Base-by-base conservation (phyloP, 305 asterid species). In the Solanum hybrid region DNA sequence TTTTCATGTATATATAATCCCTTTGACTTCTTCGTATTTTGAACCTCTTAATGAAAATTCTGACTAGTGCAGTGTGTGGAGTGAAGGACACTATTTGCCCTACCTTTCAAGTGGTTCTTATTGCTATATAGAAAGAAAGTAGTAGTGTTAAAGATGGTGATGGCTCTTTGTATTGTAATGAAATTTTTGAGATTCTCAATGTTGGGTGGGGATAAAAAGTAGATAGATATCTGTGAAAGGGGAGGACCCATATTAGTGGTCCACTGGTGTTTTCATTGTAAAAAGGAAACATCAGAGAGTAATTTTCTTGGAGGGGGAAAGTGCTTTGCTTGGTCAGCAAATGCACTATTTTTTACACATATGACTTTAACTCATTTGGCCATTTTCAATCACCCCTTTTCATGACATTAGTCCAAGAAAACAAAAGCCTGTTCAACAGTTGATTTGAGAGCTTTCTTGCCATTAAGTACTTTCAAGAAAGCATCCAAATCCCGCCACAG, bases 281-380 rank as follows among this genome's bases (percentile, higher is more conserved):
- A 90, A 90, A 88, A 88, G 87, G 87, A 32, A 90, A 81, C 11
- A 64, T 35, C 79, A 73, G 79, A 90, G 88, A 76, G 76, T 72
- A 84, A 69, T 87, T 86, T 75, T 51, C 89, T 87, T 88, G 90
- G 91, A 72, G 38, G 86, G 72, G 91, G 90, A 78, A 90, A 93
- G 93, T 92, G 92, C 91, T 89, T 93, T 91, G 71, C 88, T 91
- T 86, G 90, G 93, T 91, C 94, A 93, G 93, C 92, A 92, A 88
- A 64, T 90, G 72, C 91, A 92, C 91, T 88, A 64, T 69, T 79
- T 85, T 75, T 60, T 85, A 89, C 87, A 66, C 92, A 89, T 90
- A 92, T 75, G 88, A 78, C 88, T 29, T 72, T 77, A 88, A 29
- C 86, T 78, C 88, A 87, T 60, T 81, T 89, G 90, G 89, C 90